Evolutionary conservation across 2,329 filamentous ascomycete species (phyloP), one percentile per base, ranked within the genome.

Genomic region (Ophiobolus disseminans): DNA sequence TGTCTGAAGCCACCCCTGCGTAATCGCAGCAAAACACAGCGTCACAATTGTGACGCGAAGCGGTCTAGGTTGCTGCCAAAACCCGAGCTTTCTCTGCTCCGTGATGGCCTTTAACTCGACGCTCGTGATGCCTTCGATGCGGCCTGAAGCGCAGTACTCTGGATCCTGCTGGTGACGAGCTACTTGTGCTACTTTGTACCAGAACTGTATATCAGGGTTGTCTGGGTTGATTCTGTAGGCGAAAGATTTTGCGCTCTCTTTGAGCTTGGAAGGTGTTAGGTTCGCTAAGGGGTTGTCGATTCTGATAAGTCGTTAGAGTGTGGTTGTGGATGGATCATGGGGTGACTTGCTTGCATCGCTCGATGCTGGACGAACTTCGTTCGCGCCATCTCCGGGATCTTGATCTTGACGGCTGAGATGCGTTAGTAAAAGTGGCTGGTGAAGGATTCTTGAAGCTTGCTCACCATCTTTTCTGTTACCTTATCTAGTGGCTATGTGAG

Each of bases 21-120:
- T 40, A 9, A 40, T 19, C 6, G 38, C 38, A 4, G 38, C 38
- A 28, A 40, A 26, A n/a, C 38, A 40, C 1, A 40, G 38, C 23
- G 38, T 40, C 5, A 30, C 38, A 19, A 40, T 40, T 3, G 38
- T 40, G n/a, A 40, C 38, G 16, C 38, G 38, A 3, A 40, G 38
- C 13, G 38, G 38, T 30, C 25, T 14, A 20, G 38, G 38, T n/a
- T 40, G 38, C 16, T 40, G 38, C 38, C 38, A 40, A 19, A 40
- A 40, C 8, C 38, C 38, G 16, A 25, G 17, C 2, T 28, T 20
- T 30, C 17, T 40, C 17, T 40, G 38, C 16, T 30, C 23, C 17
- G 16, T 21, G 10, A 40, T 40, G 6, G 25, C 25, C 25, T 16
- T 31, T 31, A 13, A 20, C 16, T 40, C 38, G 8, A 40, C 17